These are phyloP conservation scores for Meripilus lineatus DNA, from an alignment of 1,284 basidiomycete species.

Conservation along the genomic window DNA sequence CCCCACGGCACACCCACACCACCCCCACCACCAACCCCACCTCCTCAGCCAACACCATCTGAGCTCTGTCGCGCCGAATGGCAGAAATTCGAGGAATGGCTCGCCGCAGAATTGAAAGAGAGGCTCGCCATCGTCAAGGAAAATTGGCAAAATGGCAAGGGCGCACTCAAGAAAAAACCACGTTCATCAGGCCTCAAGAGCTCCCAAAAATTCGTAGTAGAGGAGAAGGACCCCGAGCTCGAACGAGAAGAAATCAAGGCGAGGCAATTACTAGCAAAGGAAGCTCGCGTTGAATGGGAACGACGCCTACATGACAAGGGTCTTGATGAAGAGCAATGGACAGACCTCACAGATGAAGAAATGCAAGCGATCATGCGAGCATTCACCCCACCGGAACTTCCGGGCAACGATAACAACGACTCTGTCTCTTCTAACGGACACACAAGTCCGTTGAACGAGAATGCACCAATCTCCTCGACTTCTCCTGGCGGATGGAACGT, in stretches of 20 bases:
- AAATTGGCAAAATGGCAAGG: too few relatives aligned
- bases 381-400: conserved; percentile 9
- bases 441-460: background rate
- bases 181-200: background rate
- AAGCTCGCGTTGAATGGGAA: conserved; percentile 13
- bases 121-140: conserved; percentile 13
- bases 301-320: conserved; percentile 7
- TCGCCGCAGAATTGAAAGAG: conserved; percentile 9
- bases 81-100: conserved; percentile 14
- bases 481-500: background rate
- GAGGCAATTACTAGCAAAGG: conserved; percentile 4
- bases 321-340: conserved; percentile 14
- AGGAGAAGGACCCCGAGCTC: conserved; percentile 3
- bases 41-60: conserved; percentile 7
- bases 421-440: background rate
- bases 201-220: background rate
- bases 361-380: conserved; percentile 12
- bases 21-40: conserved; percentile 1
- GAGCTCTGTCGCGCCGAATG: conserved; percentile 10
- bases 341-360: conserved; percentile 12
- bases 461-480: background rate
- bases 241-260: conserved; percentile 2
- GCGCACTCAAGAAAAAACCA: background rate
- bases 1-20: conserved; percentile 6
- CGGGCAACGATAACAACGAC: background rate